Percentiles rank a stretch among this genome's conserved stretches.
Evolutionary conservation across 208 protist genomes (phyloP).

Genomic region (Leishmania major): DNA sequence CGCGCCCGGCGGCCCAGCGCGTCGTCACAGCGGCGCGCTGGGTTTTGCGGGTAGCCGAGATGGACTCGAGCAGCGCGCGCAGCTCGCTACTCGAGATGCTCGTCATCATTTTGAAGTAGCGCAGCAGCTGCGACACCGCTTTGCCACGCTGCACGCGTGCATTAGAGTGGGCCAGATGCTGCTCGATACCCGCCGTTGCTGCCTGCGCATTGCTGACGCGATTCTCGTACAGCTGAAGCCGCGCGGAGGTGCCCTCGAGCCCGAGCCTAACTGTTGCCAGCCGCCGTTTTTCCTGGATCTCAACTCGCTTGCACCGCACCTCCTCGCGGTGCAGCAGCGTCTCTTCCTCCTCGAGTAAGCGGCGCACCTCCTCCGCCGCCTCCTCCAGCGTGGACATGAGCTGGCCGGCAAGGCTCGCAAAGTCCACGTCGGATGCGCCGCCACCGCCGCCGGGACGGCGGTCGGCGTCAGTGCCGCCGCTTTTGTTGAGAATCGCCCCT

Average conservation of each 20-base stretch:
- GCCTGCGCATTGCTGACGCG: slow-evolving; percentile 82
- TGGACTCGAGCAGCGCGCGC: slow-evolving; percentile 45
- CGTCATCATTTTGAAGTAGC: slow-evolving; percentile 78
- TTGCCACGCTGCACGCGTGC: slow-evolving; percentile 77
- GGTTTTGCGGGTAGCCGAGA: slow-evolving; percentile 60
- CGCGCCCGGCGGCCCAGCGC: slow-evolving; percentile 57
- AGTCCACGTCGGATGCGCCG: slow-evolving; percentile 27
- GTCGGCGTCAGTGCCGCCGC: background rate
- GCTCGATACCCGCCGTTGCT: slow-evolving; percentile 86
- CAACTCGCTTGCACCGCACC: slow-evolving; percentile 69
- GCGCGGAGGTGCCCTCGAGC: slow-evolving; percentile 73
- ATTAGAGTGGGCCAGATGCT: slow-evolving; percentile 84
- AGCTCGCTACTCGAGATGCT: slow-evolving; percentile 50
- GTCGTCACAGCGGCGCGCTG: slow-evolving; percentile 63
- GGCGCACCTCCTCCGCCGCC: slow-evolving; percentile 53
- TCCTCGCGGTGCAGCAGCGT: slow-evolving; percentile 46
- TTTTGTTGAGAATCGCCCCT: background rate
- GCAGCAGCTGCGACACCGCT: slow-evolving; percentile 72
- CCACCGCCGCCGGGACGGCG: background rate
- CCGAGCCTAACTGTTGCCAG: slow-evolving; percentile 77
- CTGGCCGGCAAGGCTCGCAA: slow-evolving; percentile 35
- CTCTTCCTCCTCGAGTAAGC: slow-evolving; percentile 57
- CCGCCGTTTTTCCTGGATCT: slow-evolving; percentile 72
- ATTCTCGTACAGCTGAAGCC: slow-evolving; percentile 82
- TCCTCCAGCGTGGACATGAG: slow-evolving; percentile 55